Evolutionary conservation across 2,329 filamentous ascomycete species (phyloP).

Genomic region (Trichophyton equinum): DNA sequence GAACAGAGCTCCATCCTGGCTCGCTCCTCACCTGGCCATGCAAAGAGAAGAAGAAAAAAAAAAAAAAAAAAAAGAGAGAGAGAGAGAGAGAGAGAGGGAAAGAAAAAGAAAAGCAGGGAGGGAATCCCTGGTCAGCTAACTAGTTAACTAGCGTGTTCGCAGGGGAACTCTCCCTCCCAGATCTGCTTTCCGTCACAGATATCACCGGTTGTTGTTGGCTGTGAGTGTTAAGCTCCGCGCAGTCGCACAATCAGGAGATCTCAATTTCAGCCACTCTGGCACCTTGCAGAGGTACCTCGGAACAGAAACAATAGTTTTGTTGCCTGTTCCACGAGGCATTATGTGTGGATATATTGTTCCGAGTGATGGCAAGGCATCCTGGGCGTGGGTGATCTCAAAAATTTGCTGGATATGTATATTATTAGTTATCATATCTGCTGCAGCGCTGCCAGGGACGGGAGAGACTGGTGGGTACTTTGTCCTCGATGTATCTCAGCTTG

Average conservation of each 20-base stretch:
- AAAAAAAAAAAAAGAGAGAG: not conserved
- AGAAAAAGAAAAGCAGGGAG: not conserved
- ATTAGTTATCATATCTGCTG: not conserved
- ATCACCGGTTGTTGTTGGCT: too few relatives aligned
- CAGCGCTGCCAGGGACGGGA: too few relatives aligned
- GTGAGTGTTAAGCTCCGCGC: too few relatives aligned
- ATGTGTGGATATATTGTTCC: not conserved
- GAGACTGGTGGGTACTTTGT: too few relatives aligned
- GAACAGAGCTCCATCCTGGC: slow-evolving; percentile 3
- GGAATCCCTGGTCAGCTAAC: not conserved
- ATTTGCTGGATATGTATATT: not conserved
- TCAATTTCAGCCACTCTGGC: not conserved
- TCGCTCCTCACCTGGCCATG: slow-evolving; percentile 3
- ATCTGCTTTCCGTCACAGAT: not conserved
- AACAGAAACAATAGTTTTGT: not conserved
- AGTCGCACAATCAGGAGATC: not conserved
- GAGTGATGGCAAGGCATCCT: not conserved
- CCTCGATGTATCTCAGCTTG: too few relatives aligned
- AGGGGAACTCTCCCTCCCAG: not conserved
- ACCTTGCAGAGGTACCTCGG: not conserved
- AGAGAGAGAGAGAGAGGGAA: not conserved
- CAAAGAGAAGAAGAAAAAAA: not conserved
- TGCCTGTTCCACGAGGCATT: not conserved
- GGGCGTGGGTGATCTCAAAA: not conserved
- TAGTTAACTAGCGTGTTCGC: not conserved